These are phyloP conservation scores for Kodamaea derodonti DNA, from an alignment of 1,139 yeast species.

Conservation along the genomic window DNA sequence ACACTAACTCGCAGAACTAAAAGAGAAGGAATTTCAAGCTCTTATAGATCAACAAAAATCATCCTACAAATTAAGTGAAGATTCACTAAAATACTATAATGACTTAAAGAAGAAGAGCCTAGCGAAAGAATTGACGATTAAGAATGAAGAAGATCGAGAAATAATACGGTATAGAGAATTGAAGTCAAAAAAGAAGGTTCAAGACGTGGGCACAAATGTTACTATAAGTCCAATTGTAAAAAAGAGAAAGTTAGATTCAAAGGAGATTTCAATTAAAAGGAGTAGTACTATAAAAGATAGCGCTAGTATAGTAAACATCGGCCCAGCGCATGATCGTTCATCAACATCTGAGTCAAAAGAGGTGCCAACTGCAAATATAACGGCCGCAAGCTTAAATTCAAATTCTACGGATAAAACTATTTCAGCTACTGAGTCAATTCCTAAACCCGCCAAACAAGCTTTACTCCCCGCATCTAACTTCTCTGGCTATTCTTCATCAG, in stretches of 20 bases:
- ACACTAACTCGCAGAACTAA: slow-evolving; percentile 10
- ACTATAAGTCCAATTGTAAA: neutral
- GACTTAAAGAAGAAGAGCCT: slow-evolving; percentile 16
- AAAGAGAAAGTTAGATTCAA: neutral
- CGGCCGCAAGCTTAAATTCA: no score
- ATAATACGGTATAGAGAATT: slow-evolving; percentile 8
- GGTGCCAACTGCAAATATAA: no score
- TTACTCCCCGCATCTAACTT: no score
- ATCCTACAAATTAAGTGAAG: slow-evolving; percentile 14
- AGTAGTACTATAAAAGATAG: neutral
- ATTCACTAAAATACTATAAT: slow-evolving; percentile 20
- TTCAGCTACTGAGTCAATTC: no score
- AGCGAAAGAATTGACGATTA: slow-evolving; percentile 12
- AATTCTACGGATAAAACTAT: neutral
- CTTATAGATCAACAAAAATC: slow-evolving; percentile 14
- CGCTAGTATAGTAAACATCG: neutral
- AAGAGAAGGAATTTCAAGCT: slow-evolving; percentile 14
- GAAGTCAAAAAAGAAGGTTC: slow-evolving; percentile 1
- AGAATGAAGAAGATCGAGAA: slow-evolving; percentile 6
- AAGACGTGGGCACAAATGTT: neutral
- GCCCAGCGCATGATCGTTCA: neutral
- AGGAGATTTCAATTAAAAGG: neutral
- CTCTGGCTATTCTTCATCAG: slow-evolving; percentile 1
- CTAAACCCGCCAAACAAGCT: no score
- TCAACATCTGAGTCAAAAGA: no score